phyloP scores from a whole-genome alignment of 805 yeast species.

The Wickerhamomyces silvicola region DNA sequence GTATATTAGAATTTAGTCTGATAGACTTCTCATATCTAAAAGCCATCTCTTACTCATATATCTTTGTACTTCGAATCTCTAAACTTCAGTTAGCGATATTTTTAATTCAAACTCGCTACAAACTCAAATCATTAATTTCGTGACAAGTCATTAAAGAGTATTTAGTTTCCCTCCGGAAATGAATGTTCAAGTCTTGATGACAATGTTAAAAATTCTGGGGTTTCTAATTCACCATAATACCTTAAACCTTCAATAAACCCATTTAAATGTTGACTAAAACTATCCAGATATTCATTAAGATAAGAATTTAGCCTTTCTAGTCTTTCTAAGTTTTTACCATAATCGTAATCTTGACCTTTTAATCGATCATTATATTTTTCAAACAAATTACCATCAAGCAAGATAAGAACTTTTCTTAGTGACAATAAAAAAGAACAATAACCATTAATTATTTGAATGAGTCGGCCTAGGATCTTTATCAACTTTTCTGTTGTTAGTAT shows the following conservation, averaged over 20 bases:
- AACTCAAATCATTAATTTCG: background rate
- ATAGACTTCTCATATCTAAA: no score
- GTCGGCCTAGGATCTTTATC: conserved; percentile 37
- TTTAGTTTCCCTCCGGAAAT: conserved; percentile 11
- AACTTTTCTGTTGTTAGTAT: conserved; percentile 55
- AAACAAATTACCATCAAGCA: conserved; percentile 41
- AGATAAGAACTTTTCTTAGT: conserved; percentile 47
- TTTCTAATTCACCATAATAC: conserved; percentile 44
- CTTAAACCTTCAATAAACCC: conserved; percentile 41
- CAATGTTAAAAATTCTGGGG: conserved; percentile 36
- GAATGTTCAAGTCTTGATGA: conserved; percentile 35
- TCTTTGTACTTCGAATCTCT: no score
- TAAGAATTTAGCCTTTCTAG: conserved; percentile 34
- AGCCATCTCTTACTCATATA: no score
- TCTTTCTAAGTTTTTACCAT: conserved; percentile 32
- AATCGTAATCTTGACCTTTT: conserved; percentile 33
- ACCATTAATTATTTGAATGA: conserved; percentile 41
- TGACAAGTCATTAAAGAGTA: background rate
- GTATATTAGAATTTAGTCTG: no score
- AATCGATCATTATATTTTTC: conserved; percentile 30
- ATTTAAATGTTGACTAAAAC: conserved; percentile 37
- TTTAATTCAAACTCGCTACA: no score
- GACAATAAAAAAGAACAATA: conserved; percentile 44
- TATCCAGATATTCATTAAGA: conserved; percentile 36
- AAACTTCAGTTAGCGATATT: no score